Base-by-base conservation (phyloP, 2,329 filamentous ascomycete genomes). In the Apiospora arundinis region DNA sequence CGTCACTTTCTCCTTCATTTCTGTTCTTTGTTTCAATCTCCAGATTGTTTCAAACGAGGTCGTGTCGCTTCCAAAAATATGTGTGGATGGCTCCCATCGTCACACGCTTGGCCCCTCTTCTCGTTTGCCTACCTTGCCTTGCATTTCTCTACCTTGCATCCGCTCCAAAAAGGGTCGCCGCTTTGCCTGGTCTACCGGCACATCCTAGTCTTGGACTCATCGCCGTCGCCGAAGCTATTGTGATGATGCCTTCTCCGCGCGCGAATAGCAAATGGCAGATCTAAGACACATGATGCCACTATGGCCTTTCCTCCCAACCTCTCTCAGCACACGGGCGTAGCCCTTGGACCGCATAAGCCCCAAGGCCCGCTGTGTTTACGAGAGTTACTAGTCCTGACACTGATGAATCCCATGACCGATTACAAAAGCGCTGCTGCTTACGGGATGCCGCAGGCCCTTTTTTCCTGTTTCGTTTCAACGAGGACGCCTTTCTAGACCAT, bases 381-480 rank as follows among this genome's bases (percentile, higher is more conserved):
- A 63, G 56, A 21, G 32, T 18, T 63, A 63, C 56, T 63, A 40
- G 18, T 74, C 76, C 70, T 78, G 75, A 77, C 32, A 6, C 78
- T 79, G 21, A 68, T 72, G 71, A 70, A 67, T 25, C 66, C 56
- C 32, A 63, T 63, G 56, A 40, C 56, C 12, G 16, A 37, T 18
- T 40, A 40, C 56, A 32, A 63, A 63, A 32, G 32, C 37, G 56
- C 32, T 8, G 56, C 21, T 40, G 56, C 56, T 63, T 37, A 63
- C 32, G 56, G 56, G 32, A 63, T 40, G 28, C 32, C 28, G 56
- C 56, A 63, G 56, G 56, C 2, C 28, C 32, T 23, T 63, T 63
- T 40, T 23, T 63, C 37, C 4, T 40, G 56, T 40, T 18, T 63
- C 21, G 56, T 63, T 63, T 37, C 32, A 40, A 40, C 32, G 32